Percentiles rank a stretch among this genome's conserved stretches.
Conservation (phyloP, 1,284 basidiomycete species). For the Ceratobasidium sp. region DNA sequence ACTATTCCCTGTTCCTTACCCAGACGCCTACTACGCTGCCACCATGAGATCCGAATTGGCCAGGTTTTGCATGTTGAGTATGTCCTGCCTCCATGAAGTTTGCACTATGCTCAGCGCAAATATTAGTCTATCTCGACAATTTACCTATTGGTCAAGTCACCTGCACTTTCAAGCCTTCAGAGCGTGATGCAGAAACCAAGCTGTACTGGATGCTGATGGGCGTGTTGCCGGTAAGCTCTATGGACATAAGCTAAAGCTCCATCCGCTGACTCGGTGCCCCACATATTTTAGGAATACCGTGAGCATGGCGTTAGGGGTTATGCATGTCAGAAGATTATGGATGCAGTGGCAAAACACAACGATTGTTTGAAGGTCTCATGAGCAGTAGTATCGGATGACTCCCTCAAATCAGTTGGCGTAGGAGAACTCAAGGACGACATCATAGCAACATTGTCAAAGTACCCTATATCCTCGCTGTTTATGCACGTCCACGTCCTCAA, state of each 20-base stretch:
- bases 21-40: constrained; percentile 29
- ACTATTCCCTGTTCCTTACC: constrained; percentile 36
- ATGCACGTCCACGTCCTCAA: constrained; percentile 40
- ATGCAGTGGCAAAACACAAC: constrained; percentile 13
- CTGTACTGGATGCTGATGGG: constrained; percentile 37
- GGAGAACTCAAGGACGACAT: not conserved
- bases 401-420: not conserved
- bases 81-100: not conserved
- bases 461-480: constrained; percentile 31
- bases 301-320: constrained; percentile 11
- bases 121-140: constrained; percentile 20
- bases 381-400: not conserved
- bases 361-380: not conserved
- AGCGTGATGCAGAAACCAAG: constrained; percentile 12
- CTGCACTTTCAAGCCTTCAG: constrained; percentile 27
- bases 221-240: constrained; percentile 7
- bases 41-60: constrained; percentile 9
- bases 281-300: constrained; percentile 5
- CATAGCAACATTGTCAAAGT: not conserved
- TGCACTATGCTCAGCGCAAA: not conserved
- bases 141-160: constrained; percentile 28
- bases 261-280: not conserved
- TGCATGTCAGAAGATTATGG: constrained; percentile 12
- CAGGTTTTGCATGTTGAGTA: constrained; percentile 29
- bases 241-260: not conserved